phyloP scores from a whole-genome alignment of 495 filamentous ascomycete species.

The Lasiosphaeria miniovina region DNA sequence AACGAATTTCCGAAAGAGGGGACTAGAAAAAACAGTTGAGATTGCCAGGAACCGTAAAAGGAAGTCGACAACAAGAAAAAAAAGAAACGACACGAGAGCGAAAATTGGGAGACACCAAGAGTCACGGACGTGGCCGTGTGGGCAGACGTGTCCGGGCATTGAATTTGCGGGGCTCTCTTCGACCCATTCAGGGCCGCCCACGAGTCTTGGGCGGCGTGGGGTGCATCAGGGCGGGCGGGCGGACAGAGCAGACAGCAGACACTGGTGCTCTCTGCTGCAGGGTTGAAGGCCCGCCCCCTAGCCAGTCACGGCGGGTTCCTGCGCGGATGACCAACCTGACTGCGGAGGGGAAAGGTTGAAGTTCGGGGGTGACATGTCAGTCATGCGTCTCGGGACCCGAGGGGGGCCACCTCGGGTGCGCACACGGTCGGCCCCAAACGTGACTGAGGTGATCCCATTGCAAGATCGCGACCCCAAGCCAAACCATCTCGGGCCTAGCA shows the following conservation, averaged over 20 bases:
- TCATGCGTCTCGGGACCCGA: constrained; percentile 12
- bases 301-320: constrained; percentile 35
- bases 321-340: constrained; percentile 25
- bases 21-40: too few species aligned
- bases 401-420: neutral
- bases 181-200: constrained; percentile 15
- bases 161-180: neutral
- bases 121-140: too few species aligned
- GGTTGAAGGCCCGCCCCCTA: neutral
- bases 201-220: constrained; percentile 9
- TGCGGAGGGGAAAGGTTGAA: neutral
- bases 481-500: neutral
- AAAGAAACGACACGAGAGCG: too few species aligned
- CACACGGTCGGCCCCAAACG: neutral
- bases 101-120: too few species aligned
- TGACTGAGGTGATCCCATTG: neutral
- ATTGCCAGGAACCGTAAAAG: too few species aligned
- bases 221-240: neutral
- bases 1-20: too few species aligned
- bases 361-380: constrained; percentile 19
- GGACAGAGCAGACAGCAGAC: too few species aligned
- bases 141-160: too few species aligned
- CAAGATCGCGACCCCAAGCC: neutral
- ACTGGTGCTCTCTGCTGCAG: too few species aligned
- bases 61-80: too few species aligned